Conservation (phyloP, 2,329 filamentous ascomycete species). For the Myriosclerotinia duriaeana region DNA sequence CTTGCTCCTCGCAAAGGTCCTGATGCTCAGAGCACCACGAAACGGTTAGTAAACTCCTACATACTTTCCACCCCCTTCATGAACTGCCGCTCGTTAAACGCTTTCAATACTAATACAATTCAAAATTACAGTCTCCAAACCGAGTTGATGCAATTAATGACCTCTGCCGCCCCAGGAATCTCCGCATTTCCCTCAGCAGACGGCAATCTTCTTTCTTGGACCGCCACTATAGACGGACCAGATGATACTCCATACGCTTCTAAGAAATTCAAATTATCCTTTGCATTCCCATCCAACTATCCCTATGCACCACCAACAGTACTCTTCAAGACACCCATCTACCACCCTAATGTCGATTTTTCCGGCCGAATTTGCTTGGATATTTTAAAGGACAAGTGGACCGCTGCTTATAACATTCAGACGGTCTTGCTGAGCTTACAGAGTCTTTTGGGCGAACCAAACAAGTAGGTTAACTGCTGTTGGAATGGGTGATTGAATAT, state of each 20-base stretch:
- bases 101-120: constrained; percentile 2
- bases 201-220: constrained; percentile 89
- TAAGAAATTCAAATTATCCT: constrained; percentile 87
- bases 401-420: constrained; percentile 93
- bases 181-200: constrained; percentile 91
- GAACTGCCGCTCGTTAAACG: neutral
- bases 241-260: constrained; percentile 87
- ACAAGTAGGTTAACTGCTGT: constrained; percentile 70
- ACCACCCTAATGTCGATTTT: constrained; percentile 98
- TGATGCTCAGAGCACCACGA: constrained; percentile 73
- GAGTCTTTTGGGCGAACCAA: constrained; percentile 92
- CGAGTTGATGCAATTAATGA: constrained; percentile 98
- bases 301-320: constrained; percentile 89
- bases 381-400: constrained; percentile 99
- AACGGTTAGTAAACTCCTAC: constrained; percentile 56
- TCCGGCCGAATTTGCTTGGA: constrained; percentile 95
- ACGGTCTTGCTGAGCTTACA: constrained; percentile 91
- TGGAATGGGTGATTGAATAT: neutral
- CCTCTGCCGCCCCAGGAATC: constrained; percentile 85
- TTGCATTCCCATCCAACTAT: constrained; percentile 89
- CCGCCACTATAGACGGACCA: constrained; percentile 88
- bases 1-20: constrained; percentile 57
- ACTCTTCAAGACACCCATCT: constrained; percentile 97
- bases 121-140: constrained; percentile 72
- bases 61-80: neutral